Base-by-base conservation (phyloP, 2,329 filamentous ascomycete species). In the Elsinoe australis region DNA sequence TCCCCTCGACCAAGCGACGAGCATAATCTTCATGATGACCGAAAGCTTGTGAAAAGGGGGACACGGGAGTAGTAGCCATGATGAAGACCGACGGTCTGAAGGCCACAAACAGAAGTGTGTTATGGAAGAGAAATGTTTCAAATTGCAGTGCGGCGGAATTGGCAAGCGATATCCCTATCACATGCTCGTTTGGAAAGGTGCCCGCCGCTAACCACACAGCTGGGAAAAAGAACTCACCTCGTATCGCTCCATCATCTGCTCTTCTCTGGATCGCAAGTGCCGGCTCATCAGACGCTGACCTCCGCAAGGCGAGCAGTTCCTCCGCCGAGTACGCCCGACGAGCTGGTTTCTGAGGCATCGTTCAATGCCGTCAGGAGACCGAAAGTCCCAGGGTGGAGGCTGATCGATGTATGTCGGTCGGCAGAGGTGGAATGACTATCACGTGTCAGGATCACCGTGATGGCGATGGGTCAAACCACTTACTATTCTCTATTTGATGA, bases 281-380 rank as follows among this genome's bases (percentile, higher is more conserved):
- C 17, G 65, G 56, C 41, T 60, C 62, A 12, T 63, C 59, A 8
- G 61, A 65, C 14, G 55, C 58, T 6, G 61, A 58, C 24, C 54
- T 55, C 38, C 63, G 59, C 17, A 66, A 54, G 8, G 59, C 60
- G 45, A 63, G 61, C 12, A 65, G 55, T 52, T 64, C 53, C 54
- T 65, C 61, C 26, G 62, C 61, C 18, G 63, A 65, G 54, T 65
- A 65, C 33, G 64, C 61, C 46, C 61, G 59, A 44, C 63, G 61
- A 33, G 62, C 46, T 49, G 52, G 47, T 51, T 58, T 51, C 35
- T 50, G 52, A 19, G 50, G 47, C 52, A 54, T 54, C 31, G 22
- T 24, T 33, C 17, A 39, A 41, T 49, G 47, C 35, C 47, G 35
- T 22, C 38, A 42, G 35, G 34, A 48, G 32, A 48, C 24, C 28